phyloP scores from a whole-genome alignment of 352 stramenopile genomes.

The Pythium volutum region DNA sequence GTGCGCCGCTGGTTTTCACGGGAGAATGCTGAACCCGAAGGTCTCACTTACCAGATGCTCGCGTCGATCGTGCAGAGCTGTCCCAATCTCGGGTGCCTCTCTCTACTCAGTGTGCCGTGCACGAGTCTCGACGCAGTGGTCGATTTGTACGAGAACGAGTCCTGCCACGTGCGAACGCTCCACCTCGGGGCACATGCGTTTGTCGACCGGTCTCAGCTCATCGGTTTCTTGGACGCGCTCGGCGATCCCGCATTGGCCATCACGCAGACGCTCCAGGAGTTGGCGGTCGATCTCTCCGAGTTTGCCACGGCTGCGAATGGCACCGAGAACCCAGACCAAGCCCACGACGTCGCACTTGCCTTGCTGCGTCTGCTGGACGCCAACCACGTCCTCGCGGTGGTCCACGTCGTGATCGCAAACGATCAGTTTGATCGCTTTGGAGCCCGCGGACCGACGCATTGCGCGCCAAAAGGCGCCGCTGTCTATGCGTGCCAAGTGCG shows the following conservation, averaged over 20 bases:
- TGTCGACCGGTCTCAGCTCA: not conserved
- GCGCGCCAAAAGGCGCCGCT: not conserved
- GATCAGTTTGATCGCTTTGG: not conserved
- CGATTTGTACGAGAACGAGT: not conserved
- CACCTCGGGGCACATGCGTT: not conserved
- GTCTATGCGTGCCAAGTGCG: not conserved
- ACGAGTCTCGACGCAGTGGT: not conserved
- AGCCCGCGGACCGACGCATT: not conserved
- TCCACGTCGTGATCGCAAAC: not conserved
- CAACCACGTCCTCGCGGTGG: not conserved
- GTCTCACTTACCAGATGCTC: too few relatives aligned
- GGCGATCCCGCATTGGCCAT: not conserved
- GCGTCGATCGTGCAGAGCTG: too few relatives aligned
- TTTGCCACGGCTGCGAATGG: too few relatives aligned
- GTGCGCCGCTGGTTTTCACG: too few relatives aligned
- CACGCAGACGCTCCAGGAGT: not conserved
- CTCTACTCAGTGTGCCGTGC: not conserved
- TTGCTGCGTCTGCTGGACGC: slow-evolving; percentile 1
- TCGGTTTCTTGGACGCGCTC: not conserved
- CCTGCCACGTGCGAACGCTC: not conserved
- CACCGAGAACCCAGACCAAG: not conserved
- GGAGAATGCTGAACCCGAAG: too few relatives aligned
- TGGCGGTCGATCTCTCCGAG: not conserved
- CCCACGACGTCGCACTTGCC: not conserved
- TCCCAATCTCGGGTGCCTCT: too few relatives aligned